phyloP scores from a whole-genome alignment of 2,329 filamentous ascomycete species.

The Rachicladosporium sp. region DNA sequence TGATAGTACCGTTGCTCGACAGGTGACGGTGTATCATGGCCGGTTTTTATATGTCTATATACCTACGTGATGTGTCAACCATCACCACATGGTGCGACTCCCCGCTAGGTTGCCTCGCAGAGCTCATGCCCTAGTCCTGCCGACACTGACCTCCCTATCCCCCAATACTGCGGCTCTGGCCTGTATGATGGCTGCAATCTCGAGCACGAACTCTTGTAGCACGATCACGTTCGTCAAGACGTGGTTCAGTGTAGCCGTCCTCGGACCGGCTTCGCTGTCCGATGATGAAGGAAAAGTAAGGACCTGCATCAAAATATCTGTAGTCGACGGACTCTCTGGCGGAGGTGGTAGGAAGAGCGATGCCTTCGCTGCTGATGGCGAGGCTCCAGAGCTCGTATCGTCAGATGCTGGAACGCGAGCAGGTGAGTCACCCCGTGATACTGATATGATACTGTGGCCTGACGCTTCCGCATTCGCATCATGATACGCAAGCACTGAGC shows the following conservation, averaged over 20 bases:
- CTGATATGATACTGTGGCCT: too few species aligned
- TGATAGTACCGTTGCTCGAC: too few species aligned
- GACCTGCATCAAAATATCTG: constrained; percentile 23
- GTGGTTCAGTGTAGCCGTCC: constrained; percentile 33
- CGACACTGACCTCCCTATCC: constrained; percentile 25
- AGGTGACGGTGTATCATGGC: too few species aligned
- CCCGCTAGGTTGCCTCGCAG: too few species aligned
- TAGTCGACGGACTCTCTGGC: constrained; percentile 23
- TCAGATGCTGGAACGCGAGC: too few species aligned
- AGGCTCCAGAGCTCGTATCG: constrained; percentile 3
- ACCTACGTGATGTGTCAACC: too few species aligned
- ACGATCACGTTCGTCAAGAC: constrained; percentile 39
- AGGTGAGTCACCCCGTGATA: too few species aligned
- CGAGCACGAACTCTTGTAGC: constrained; percentile 38
- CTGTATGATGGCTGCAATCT: constrained; percentile 37
- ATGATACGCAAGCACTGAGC: too few species aligned
- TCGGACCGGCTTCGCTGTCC: constrained; percentile 17
- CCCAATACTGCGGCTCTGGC: constrained; percentile 35
- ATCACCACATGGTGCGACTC: too few species aligned
- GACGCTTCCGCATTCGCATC: too few species aligned
- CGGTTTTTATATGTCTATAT: too few species aligned
- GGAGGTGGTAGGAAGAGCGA: constrained; percentile 22
- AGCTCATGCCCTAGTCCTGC: too few species aligned
- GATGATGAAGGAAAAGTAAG: constrained; percentile 11
- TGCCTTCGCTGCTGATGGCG: constrained; percentile 1